Base-by-base conservation (phyloP, 805 yeast species). In the Wickerhamiella sorbophila region DNA sequence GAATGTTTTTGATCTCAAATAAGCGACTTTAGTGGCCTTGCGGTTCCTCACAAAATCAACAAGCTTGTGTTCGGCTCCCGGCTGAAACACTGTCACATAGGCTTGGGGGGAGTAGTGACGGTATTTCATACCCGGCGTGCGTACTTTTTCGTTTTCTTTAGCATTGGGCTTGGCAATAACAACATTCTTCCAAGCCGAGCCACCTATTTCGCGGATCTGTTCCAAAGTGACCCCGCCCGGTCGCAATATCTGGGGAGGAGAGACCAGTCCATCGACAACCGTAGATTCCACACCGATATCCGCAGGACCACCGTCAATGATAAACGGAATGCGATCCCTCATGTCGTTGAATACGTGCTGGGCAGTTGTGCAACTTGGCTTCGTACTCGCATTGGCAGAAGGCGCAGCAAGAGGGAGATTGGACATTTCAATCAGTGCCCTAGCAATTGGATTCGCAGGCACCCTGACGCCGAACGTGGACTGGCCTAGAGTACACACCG, bases 101-200 rank as follows among this genome's bases (percentile, higher is more conserved):
- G 96, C 95, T 1, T 71, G 70, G 3, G 98, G 98, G 0, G 95
- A 82, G 58, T 91, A 91, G 59, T 91, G 98, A 51, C 82, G 77
- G 58, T 91, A 91, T 56, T 91, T 91, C 98, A 91, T 91, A 0
- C 98, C 98, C 0, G 98, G 98, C 0, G 98, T 91, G 51, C 81
- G 71, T 48, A 84, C 96, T 26, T 66, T 62, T 16, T 77, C 81
- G 1, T 61, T 60, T 4, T 56, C 65, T 2, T 56, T 55, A 4
- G 84, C 84, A 2, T 75, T 73, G 5, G 60, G 52, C 48, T 70
- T 71, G 6, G 82, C 86, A 4, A 81, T 62, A 4, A 72, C 59
- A 1, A 83, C 72, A 38, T 74, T 58, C 5, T 59, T 52, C 96
- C 96, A 87, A 10, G 42, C 54, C 1, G 56, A 59, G 0, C 95